These are phyloP conservation scores for Schizophyllum amplum DNA, from an alignment of 1,284 basidiomycete species.

Conservation along the genomic window DNA sequence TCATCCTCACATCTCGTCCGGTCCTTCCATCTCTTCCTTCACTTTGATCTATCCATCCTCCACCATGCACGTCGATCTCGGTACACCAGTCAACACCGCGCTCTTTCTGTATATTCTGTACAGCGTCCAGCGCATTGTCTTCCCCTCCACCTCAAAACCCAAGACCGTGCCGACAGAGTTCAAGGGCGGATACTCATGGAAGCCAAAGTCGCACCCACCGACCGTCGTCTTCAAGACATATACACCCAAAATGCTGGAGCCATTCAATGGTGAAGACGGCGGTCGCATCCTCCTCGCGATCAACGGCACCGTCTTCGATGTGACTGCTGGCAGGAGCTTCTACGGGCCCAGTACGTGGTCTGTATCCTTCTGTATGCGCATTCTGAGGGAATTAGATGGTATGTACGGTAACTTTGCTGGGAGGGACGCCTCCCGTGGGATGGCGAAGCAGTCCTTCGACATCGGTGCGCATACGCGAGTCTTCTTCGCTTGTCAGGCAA, in stretches of 20 bases:
- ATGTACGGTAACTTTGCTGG: slow-evolving; percentile 98
- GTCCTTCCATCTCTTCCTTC: neutral
- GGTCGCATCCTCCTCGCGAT: slow-evolving; percentile 82
- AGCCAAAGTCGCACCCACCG: slow-evolving; percentile 72
- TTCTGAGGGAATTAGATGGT: slow-evolving; percentile 46
- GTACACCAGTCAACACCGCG: slow-evolving; percentile 67
- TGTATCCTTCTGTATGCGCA: neutral
- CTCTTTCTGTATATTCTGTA: slow-evolving; percentile 74
- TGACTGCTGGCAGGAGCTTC: slow-evolving; percentile 80
- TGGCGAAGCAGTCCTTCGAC: slow-evolving; percentile 97
- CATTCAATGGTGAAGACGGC: slow-evolving; percentile 61
- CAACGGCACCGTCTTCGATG: slow-evolving; percentile 85
- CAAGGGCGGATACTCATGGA: slow-evolving; percentile 79
- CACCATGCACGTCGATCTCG: slow-evolving; percentile 33
- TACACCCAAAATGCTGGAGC: slow-evolving; percentile 64
- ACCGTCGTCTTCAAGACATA: slow-evolving; percentile 70
- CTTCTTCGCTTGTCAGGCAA: neutral
- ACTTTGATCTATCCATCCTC: neutral
- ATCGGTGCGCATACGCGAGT: slow-evolving; percentile 44
- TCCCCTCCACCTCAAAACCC: slow-evolving; percentile 49
- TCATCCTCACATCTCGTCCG: neutral
- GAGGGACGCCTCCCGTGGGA: slow-evolving; percentile 86
- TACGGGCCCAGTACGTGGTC: slow-evolving; percentile 81
- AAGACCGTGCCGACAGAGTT: slow-evolving; percentile 56
- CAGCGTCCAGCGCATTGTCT: slow-evolving; percentile 64